These are phyloP conservation scores for Arthromyces matolae DNA, from an alignment of 768 basidiomycete species.

Conservation along the genomic window DNA sequence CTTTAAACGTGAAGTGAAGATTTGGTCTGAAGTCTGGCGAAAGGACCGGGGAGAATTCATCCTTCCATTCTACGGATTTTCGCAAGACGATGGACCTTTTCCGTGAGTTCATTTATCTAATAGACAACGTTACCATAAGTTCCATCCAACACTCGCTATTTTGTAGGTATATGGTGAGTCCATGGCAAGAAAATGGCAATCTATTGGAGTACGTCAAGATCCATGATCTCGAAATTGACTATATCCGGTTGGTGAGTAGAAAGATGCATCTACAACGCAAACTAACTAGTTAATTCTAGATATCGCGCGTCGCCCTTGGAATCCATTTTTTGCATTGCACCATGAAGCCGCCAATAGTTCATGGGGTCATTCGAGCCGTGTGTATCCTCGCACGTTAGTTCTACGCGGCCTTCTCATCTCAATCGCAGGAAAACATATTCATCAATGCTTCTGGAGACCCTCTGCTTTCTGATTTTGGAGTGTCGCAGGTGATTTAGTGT, in stretches of 20 bases:
- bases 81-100: constrained; percentile 53
- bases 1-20: constrained; percentile 49
- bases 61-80: constrained; percentile 56
- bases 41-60: constrained; percentile 48
- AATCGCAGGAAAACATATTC: constrained; percentile 47
- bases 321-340: constrained; percentile 43
- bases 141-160: too few relatives aligned
- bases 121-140: too few relatives aligned
- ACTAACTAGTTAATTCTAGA: constrained; percentile 25
- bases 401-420: background rate
- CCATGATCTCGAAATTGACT: constrained; percentile 36
- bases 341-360: constrained; percentile 48
- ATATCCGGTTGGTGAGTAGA: constrained; percentile 36
- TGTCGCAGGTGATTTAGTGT: constrained; percentile 39
- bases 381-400: constrained; percentile 10
- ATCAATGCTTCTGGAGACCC: constrained; percentile 42
- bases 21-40: constrained; percentile 54
- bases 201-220: constrained; percentile 44
- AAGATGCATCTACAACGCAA: background rate
- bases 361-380: constrained; percentile 54
- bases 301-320: constrained; percentile 43
- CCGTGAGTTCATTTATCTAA: too few relatives aligned
- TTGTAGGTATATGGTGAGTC: constrained; percentile 52
- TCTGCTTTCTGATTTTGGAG: constrained; percentile 54
- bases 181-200: constrained; percentile 53